Conservation (phyloP, 2,329 filamentous ascomycete genomes). For the Xylariaceae sp. region DNA sequence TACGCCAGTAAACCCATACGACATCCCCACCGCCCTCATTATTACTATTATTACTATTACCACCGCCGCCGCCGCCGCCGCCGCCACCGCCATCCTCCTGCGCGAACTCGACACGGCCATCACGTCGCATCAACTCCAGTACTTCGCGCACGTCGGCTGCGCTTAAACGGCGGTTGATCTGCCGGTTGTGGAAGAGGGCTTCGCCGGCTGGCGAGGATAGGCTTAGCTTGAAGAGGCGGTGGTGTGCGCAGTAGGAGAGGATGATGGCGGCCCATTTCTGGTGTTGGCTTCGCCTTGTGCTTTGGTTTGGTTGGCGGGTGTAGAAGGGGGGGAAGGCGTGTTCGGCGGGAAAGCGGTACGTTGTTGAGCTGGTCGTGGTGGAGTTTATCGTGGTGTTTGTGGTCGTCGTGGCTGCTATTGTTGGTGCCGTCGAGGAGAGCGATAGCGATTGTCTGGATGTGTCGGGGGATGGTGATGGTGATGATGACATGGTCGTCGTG, state of each 20-base stretch:
- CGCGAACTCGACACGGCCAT: conserved; percentile 64
- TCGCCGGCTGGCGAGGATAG: conserved; percentile 38
- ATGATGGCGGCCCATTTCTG: conserved; percentile 82
- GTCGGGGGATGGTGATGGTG: conserved; percentile 2
- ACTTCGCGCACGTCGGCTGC: conserved; percentile 51
- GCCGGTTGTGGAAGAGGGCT: conserved; percentile 53
- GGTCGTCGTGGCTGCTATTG: not conserved
- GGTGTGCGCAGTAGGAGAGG: conserved; percentile 73
- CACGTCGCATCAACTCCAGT: conserved; percentile 52
- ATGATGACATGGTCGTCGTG: not conserved
- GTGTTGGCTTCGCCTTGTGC: conserved; percentile 69
- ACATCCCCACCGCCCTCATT: conserved; percentile 37
- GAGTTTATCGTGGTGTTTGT: conserved; percentile 13
- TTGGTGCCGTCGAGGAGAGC: not conserved
- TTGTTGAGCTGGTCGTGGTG: not conserved
- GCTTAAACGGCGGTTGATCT: conserved; percentile 46
- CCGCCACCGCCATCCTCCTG: conserved; percentile 13
- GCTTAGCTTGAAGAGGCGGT: conserved; percentile 68
- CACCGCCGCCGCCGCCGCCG: conserved; percentile 17
- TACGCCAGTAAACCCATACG: conserved; percentile 78
- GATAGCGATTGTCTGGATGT: not conserved
- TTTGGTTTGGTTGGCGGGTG: conserved; percentile 69
- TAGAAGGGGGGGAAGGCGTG: conserved; percentile 82
- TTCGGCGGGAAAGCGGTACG: conserved; percentile 54
- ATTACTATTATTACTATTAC: not conserved